phyloP scores from a whole-genome alignment of 2,329 filamentous ascomycete species.

The Cladophialophora yegresii region DNA sequence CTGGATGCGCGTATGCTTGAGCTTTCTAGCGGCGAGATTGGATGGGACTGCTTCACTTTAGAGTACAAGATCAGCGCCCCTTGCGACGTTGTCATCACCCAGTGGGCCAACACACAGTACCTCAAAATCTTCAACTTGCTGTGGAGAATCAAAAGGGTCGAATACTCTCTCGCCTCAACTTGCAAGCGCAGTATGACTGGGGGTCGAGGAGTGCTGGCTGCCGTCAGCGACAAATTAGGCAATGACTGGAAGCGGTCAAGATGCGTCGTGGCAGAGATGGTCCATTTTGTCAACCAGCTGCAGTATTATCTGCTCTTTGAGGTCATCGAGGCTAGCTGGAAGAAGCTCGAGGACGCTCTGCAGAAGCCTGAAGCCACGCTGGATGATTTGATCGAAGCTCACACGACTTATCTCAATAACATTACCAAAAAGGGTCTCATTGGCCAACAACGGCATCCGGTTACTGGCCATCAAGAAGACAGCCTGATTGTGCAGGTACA shows the following conservation, averaged over 20 bases:
- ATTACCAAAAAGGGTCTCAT: conserved; percentile 96
- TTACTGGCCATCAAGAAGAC: conserved; percentile 62
- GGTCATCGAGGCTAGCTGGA: conserved; percentile 96
- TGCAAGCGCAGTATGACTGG: conserved; percentile 98
- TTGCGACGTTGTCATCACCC: conserved; percentile 94
- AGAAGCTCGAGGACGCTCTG: conserved; percentile 79
- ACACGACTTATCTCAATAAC: conserved; percentile 84
- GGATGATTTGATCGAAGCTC: conserved; percentile 90
- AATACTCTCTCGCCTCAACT: conserved; percentile 85
- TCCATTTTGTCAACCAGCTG: conserved; percentile 94
- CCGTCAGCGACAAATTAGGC: conserved; percentile 69
- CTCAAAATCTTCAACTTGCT: conserved; percentile 99
- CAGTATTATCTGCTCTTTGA: conserved; percentile 99
- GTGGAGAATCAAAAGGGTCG: conserved; percentile 96
- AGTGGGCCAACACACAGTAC: conserved; percentile 93
- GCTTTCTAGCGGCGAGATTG: conserved; percentile 92
- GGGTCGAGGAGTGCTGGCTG: conserved; percentile 82
- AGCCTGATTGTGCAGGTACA: conserved; percentile 88
- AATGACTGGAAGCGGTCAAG: conserved; percentile 88
- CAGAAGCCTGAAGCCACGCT: conserved; percentile 84
- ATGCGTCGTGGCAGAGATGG: conserved; percentile 92
- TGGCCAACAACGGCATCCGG: conserved; percentile 61
- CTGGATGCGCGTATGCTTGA: conserved; percentile 98
- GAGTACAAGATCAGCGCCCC: conserved; percentile 98
- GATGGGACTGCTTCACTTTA: conserved; percentile 98